Percentiles rank a stretch among this genome's conserved stretches.
These are phyloP conservation scores for Lepraria neglecta DNA, from an alignment of 495 filamentous ascomycete genomes.

Conservation along the genomic window DNA sequence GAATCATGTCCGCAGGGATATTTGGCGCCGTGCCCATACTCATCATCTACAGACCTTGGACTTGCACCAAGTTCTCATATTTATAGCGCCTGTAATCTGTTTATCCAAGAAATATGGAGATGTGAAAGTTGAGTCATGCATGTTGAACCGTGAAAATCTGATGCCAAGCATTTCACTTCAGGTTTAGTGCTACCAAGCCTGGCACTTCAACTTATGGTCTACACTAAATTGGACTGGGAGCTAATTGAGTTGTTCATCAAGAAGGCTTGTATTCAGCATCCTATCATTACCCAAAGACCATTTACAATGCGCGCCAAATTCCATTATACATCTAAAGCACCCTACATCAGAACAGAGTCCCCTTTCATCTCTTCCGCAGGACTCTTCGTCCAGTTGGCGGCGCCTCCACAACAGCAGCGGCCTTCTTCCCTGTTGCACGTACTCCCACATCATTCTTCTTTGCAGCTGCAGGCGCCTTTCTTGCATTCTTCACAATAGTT, in stretches of 20 bases:
- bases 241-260: neutral
- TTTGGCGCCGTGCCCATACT: neutral
- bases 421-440: constrained; percentile 42
- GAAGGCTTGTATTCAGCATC: neutral
- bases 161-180: constrained; percentile 4
- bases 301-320: constrained; percentile 10
- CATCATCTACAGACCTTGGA: neutral
- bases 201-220: neutral
- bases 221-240: no score
- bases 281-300: neutral
- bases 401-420: constrained; percentile 35
- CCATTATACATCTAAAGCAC: constrained; percentile 7
- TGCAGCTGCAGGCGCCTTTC: constrained; percentile 43
- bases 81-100: neutral
- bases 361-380: constrained; percentile 44
- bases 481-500: constrained; percentile 54
- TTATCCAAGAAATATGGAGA: neutral
- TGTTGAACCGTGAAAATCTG: neutral
- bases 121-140: neutral
- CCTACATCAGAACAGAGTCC: neutral
- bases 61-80: neutral
- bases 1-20: constrained; percentile 50
- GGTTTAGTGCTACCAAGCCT: neutral
- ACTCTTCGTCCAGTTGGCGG: constrained; percentile 38
- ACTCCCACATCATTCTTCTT: constrained; percentile 35